Evolutionary conservation across 2,329 filamentous ascomycete species (phyloP).

Genomic region (Fusarium sp.): DNA sequence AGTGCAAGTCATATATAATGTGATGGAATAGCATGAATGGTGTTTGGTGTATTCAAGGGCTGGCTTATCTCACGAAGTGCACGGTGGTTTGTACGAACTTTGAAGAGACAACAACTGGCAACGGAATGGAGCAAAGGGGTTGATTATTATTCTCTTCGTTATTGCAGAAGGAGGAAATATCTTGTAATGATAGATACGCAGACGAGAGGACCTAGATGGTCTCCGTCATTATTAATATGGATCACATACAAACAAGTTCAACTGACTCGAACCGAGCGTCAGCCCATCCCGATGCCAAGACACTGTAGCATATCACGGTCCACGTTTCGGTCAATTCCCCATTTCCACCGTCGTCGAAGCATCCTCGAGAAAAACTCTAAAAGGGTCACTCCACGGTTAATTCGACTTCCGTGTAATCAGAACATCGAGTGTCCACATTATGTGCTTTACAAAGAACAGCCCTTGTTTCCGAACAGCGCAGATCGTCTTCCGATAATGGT

Average conservation of each 20-base stretch:
- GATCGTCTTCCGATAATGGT: conserved; percentile 15
- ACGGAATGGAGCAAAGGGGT: conserved; percentile 27
- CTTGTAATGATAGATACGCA: conserved; percentile 36
- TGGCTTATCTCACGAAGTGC: conserved; percentile 22
- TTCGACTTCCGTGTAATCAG: conserved; percentile 22
- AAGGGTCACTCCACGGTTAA: conserved; percentile 19
- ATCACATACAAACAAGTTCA: conserved; percentile 1
- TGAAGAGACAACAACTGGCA: conserved; percentile 14
- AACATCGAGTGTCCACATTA: not conserved
- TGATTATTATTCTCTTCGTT: not conserved
- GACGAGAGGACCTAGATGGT: conserved; percentile 41
- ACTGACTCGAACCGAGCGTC: not conserved
- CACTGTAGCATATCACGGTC: not conserved
- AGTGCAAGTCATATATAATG: conserved; percentile 30
- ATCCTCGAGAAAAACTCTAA: conserved; percentile 1
- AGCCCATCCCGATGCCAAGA: conserved; percentile 2
- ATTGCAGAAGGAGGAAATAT: conserved; percentile 10
- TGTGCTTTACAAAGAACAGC: not conserved
- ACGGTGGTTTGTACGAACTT: conserved; percentile 33
- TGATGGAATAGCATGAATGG: conserved; percentile 40
- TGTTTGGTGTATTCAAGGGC: conserved; percentile 41
- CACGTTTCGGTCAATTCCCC: conserved; percentile 1
- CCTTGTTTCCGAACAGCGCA: conserved; percentile 8
- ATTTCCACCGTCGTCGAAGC: conserved; percentile 3
- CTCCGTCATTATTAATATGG: conserved; percentile 41